phyloP scores from a whole-genome alignment of 2,329 filamentous ascomycete species.

The Coniella lustricola region DNA sequence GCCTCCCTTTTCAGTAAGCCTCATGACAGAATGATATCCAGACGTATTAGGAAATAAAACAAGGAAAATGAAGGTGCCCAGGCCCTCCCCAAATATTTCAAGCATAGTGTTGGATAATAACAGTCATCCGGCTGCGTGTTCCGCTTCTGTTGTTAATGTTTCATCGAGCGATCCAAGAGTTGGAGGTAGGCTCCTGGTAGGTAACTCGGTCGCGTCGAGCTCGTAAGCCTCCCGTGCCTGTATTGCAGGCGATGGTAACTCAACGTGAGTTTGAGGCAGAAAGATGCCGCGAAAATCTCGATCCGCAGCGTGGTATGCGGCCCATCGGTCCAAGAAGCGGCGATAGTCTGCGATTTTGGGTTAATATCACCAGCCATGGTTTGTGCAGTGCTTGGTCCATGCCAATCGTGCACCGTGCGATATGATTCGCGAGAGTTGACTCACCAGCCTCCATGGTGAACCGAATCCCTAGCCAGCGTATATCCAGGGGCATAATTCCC shows the following conservation, averaged over 20 bases:
- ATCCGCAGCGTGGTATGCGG: constrained; percentile 38
- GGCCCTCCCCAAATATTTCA: too few species aligned
- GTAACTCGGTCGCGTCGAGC: constrained; percentile 2
- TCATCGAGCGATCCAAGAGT: constrained; percentile 24
- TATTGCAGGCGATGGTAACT: constrained; percentile 42
- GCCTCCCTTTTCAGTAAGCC: too few species aligned
- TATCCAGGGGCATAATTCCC: constrained; percentile 26
- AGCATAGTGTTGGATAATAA: too few species aligned
- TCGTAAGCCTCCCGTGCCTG: constrained; percentile 21
- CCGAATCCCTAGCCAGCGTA: constrained; percentile 43
- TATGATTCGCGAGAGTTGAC: constrained; percentile 4
- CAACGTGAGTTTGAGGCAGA: constrained; percentile 38
- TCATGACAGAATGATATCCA: too few species aligned
- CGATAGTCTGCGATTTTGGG: constrained; percentile 32
- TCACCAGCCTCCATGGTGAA: constrained; percentile 42
- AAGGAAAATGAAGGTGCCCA: too few species aligned
- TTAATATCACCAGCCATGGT: not conserved
- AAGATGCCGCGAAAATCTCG: constrained; percentile 38
- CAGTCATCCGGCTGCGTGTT: not conserved
- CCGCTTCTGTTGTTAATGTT: not conserved
- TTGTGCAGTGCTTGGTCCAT: too few species aligned
- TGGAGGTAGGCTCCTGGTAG: constrained; percentile 20
- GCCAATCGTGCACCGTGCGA: too few species aligned
- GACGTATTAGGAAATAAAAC: too few species aligned
- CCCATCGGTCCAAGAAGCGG: constrained; percentile 40